phyloP scores from a whole-genome alignment of 176 grass and related monocot genomes.

The Hordeum vulgare region DNA sequence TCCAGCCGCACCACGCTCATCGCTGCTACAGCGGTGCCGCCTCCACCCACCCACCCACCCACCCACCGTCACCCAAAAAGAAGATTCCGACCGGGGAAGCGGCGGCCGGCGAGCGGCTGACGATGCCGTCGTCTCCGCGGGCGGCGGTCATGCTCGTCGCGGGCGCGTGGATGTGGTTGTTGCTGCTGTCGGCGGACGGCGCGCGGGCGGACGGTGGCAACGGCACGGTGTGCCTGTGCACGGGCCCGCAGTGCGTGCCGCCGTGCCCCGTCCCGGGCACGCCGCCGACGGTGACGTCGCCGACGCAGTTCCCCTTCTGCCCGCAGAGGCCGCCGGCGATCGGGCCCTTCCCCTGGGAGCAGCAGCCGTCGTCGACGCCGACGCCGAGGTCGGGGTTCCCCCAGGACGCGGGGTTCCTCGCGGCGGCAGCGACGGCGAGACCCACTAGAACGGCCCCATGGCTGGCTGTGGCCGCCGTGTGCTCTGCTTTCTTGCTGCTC shows the following conservation, averaged over 20 bases:
- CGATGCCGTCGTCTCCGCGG: not conserved
- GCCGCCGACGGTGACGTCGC: not conserved
- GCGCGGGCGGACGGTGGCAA: not conserved
- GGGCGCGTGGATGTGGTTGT: no score
- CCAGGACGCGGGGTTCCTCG: constrained; percentile 37
- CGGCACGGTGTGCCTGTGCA: not conserved
- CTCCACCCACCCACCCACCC: not conserved
- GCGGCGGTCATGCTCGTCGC: not conserved
- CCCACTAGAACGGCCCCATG: not conserved
- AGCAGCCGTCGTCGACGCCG: not conserved
- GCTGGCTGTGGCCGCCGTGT: not conserved
- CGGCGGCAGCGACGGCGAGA: not conserved
- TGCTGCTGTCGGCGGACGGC: no score
- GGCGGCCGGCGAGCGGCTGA: no score
- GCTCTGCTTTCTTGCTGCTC: constrained; percentile 28
- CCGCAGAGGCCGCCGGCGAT: constrained; percentile 16
- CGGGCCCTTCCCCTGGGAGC: constrained; percentile 36
- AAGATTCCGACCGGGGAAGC: not conserved
- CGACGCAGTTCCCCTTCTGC: constrained; percentile 35
- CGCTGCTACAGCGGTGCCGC: not conserved
- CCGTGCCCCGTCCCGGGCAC: not conserved
- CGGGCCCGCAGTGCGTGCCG: not conserved
- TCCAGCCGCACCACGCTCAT: not conserved
- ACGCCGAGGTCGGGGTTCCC: constrained; percentile 24
- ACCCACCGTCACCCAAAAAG: not conserved